Percentiles rank a stretch among this genome's conserved stretches.
These are phyloP conservation scores for Oenanthe javanica DNA, from an alignment of 140 eudicot genomes.

Conservation along the genomic window DNA sequence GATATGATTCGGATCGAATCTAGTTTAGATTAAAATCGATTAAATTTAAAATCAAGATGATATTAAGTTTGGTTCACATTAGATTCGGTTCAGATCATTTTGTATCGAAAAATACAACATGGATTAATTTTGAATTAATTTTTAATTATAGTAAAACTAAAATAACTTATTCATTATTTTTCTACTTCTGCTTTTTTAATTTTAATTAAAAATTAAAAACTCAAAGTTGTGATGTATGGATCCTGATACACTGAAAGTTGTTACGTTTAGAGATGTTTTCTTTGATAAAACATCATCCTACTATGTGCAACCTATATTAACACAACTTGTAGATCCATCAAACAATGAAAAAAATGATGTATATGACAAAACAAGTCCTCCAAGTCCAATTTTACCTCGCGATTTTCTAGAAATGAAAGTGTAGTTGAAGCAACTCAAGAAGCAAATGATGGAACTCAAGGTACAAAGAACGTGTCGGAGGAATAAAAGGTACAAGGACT, in stretches of 20 bases:
- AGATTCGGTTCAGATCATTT: too few relatives aligned
- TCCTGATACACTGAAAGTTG: neutral
- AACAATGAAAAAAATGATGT: neutral
- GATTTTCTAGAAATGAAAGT: neutral
- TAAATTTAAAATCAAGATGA: too few relatives aligned
- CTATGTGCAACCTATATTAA: neutral
- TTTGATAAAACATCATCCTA: conserved; percentile 8
- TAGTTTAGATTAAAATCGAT: too few relatives aligned
- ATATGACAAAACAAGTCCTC: neutral
- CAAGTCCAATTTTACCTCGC: neutral
- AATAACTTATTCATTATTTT: too few relatives aligned
- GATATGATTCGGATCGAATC: too few relatives aligned
- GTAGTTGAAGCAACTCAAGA: neutral
- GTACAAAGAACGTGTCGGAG: neutral
- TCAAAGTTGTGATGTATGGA: neutral
- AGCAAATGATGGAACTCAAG: too few relatives aligned
- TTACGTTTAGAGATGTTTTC: neutral
- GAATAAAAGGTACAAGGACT: neutral
- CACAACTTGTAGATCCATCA: neutral
- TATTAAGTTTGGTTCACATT: too few relatives aligned
- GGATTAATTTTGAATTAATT: too few relatives aligned
- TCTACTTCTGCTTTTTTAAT: too few relatives aligned
- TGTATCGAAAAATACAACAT: too few relatives aligned
- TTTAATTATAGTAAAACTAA: too few relatives aligned
- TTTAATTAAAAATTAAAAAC: too few relatives aligned